Percentiles rank a stretch among this genome's conserved stretches.
Evolutionary conservation across 1,284 basidiomycete genomes (phyloP).

Genomic region (Rhodotorula sp.): DNA sequence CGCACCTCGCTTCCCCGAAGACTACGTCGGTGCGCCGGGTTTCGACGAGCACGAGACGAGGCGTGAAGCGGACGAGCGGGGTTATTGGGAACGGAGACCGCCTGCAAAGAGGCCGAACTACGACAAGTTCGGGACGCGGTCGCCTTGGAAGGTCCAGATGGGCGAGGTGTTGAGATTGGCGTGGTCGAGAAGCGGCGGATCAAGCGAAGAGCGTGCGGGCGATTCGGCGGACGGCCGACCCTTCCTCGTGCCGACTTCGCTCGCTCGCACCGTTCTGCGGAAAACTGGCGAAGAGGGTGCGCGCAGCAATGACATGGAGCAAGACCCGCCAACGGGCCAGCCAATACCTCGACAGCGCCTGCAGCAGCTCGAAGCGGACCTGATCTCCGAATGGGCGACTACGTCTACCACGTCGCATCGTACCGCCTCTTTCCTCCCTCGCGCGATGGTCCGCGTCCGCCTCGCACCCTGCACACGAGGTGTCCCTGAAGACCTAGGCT

Average conservation of each 20-base stretch:
- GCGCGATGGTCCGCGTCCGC: conserved; percentile 29
- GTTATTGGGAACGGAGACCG: conserved; percentile 73
- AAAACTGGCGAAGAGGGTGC: fast-evolving
- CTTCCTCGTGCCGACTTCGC: conserved; percentile 6
- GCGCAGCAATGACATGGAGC: neutral
- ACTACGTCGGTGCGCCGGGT: conserved; percentile 65
- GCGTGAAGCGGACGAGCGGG: conserved; percentile 58
- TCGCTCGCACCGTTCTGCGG: neutral
- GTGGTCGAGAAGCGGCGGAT: neutral
- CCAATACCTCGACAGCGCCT: neutral
- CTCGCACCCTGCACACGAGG: conserved; percentile 33
- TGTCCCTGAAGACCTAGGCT: conserved; percentile 31
- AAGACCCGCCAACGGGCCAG: neutral
- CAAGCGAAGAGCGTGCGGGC: neutral
- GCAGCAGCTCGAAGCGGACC: neutral
- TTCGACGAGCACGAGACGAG: conserved; percentile 53
- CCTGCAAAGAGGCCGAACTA: conserved; percentile 78
- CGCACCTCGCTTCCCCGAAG: conserved; percentile 70
- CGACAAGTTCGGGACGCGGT: conserved; percentile 55
- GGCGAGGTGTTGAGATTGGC: conserved; percentile 33
- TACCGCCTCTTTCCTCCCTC: neutral
- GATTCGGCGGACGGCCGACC: neutral
- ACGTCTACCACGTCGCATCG: neutral
- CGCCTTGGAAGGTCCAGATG: conserved; percentile 77
- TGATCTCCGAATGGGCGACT: neutral